phyloP scores from a whole-genome alignment of 495 filamentous ascomycete genomes.

The Hypoxylon fragiforme region DNA sequence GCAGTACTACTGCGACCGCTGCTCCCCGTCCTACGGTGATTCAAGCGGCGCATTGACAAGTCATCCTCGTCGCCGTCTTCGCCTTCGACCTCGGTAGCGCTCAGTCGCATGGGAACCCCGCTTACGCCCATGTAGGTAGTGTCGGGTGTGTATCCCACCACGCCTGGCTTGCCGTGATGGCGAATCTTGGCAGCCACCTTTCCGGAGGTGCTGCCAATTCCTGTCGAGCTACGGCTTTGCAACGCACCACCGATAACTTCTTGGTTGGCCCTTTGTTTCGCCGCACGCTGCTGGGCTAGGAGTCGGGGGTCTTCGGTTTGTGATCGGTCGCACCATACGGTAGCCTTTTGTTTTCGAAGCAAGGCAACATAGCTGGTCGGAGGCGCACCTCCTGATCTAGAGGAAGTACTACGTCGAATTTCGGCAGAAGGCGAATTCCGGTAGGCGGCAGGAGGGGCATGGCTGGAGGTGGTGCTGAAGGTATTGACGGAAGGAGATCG shows the following conservation, averaged over 20 bases:
- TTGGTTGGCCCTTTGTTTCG: slow-evolving; percentile 79
- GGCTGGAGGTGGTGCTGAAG: slow-evolving; percentile 67
- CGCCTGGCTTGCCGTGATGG: slow-evolving; percentile 73
- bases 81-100: slow-evolving; percentile 91
- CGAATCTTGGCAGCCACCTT: slow-evolving; percentile 74
- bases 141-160: slow-evolving; percentile 70
- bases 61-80: slow-evolving; percentile 78
- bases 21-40: slow-evolving; percentile 76
- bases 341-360: slow-evolving; percentile 94
- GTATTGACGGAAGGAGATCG: slow-evolving; percentile 74
- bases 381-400: slow-evolving; percentile 64
- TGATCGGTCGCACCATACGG: slow-evolving; percentile 96
- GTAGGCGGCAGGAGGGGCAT: slow-evolving; percentile 51
- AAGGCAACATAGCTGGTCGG: slow-evolving; percentile 86
- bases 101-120: slow-evolving; percentile 85
- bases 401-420: slow-evolving; percentile 74
- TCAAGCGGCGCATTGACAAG: slow-evolving; percentile 52
- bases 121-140: slow-evolving; percentile 71
- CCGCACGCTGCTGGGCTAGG: slow-evolving; percentile 74
- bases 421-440: slow-evolving; percentile 57
- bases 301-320: slow-evolving; percentile 90
- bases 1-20: slow-evolving; percentile 75
- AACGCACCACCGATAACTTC: slow-evolving; percentile 68
- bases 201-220: slow-evolving; percentile 53
- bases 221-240: slow-evolving; percentile 60